Conservation (phyloP, 78 protist species). For the Dictyostelium firmibasis region DNA sequence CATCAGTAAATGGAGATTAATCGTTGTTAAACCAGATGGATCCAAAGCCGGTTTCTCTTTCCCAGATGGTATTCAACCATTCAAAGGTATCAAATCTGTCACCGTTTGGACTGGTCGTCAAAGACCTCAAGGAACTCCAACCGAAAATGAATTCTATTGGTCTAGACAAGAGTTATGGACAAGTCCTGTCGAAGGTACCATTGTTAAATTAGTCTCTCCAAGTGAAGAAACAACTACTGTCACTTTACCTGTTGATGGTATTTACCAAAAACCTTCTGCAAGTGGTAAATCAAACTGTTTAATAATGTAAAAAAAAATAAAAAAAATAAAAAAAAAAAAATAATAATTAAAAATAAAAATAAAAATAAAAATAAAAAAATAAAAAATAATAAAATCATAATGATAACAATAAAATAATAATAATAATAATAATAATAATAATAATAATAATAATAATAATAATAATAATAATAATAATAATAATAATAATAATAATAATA, state of each 20-base stretch:
- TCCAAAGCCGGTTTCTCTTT: conserved; percentile 28
- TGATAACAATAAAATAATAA: too few species aligned
- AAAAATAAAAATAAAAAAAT: too few species aligned
- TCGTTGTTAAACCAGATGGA: conserved; percentile 45
- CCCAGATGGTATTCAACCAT: conserved; percentile 60
- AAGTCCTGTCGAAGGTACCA: conserved; percentile 47
- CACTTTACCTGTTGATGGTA: not conserved
- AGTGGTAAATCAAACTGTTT: conserved; percentile 27
- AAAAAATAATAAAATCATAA: too few species aligned
- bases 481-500: too few species aligned
- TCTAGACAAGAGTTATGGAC: conserved; percentile 15
- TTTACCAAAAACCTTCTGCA: not conserved
- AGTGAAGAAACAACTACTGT: not conserved
- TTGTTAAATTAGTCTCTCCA: conserved; percentile 29
- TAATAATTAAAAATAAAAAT: too few species aligned
- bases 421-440: too few species aligned
- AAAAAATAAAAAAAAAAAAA: not conserved
- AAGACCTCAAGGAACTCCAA: not conserved
- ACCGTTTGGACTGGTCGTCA: conserved; percentile 42
- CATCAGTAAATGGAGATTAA: conserved; percentile 27
- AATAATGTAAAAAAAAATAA: conserved; percentile 16
- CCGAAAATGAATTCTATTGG: conserved; percentile 69
- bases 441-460: too few species aligned
- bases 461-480: too few species aligned
- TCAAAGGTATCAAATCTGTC: conserved; percentile 32